Evolutionary conservation across 2,329 filamentous ascomycete species (phyloP), one percentile per base, ranked within the genome.

Genomic region (Clarireedia paspali): DNA sequence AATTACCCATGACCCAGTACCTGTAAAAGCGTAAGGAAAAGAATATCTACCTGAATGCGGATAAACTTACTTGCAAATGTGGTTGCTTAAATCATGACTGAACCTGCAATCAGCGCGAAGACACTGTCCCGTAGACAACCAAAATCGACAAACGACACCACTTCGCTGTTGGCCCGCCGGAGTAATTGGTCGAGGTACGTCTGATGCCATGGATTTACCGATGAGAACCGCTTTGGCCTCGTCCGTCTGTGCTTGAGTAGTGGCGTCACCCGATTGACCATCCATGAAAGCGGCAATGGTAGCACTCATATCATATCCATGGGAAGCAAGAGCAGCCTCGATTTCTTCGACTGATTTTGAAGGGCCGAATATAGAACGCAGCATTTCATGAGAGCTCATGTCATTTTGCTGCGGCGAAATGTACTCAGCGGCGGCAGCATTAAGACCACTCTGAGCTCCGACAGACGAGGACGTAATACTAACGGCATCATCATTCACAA

Each of bases 371-470:
- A 99, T 95, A 5, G 92, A 96, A 59, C 94, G 88, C 55, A 99
- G 79, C 82, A 99, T 97, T 69, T 99, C 94, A 72, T 96, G 96
- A 0, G 94, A 92, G 57, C 89, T 95, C 92, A 99, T 97, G 67
- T 97, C 91, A 56, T 82, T 67, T 88, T 86, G 82, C 50, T 82
- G 79, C 14, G 79, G 75, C 57, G 77, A 75, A 48, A 85, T 77
- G 73, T 83, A 96, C 70, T 96, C 91, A 24, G 91, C 87, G 5
- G 89, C 89, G 14, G 87, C 87, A 45, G 84, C 86, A 66, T 90
- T 91, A 58, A 92, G 78, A 36, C 82, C 84, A 62, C 85, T 90
- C 15, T 87, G 78, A 9, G 81, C 83, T 38, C 83, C 79, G 49
- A 63, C 65, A 6, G 85, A 88, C 24, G 91, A 96, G 24, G 89